Evolutionary conservation across 441 rosid species (phyloP).

Genomic region (Croton laevigatus): DNA sequence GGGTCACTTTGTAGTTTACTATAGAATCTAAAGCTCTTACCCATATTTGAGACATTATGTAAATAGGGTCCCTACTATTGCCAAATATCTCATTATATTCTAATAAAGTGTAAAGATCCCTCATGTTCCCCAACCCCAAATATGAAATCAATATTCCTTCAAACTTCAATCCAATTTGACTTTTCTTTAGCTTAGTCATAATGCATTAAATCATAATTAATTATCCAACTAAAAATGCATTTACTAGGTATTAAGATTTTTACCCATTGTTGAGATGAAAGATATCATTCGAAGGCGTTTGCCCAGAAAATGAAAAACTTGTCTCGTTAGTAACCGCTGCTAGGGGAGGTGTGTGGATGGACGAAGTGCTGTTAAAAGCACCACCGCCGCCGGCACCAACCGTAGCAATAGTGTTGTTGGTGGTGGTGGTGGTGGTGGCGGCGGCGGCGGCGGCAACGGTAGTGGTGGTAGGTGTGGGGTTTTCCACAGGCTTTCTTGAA

Average conservation of each 20-base stretch:
- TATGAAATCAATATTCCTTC: background rate
- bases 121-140: slow-evolving; percentile 3
- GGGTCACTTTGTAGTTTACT: slow-evolving; percentile 29
- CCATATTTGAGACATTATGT: slow-evolving; percentile 39
- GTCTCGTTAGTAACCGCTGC: slow-evolving; percentile 34
- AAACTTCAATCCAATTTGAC: background rate
- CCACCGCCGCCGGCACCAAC: slow-evolving; percentile 20
- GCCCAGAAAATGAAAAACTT: slow-evolving; percentile 43
- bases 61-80: slow-evolving; percentile 44
- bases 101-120: slow-evolving; percentile 9
- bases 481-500: slow-evolving; percentile 99
- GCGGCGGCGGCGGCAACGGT: slow-evolving; percentile 18
- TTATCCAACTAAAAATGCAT: too few relatives aligned
- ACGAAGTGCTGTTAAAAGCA: slow-evolving; percentile 20
- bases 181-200: too few relatives aligned
- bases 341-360: slow-evolving; percentile 21
- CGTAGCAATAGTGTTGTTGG: slow-evolving; percentile 12
- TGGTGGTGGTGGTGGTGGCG: background rate
- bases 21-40: slow-evolving; percentile 43
- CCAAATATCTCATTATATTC: background rate
- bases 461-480: slow-evolving; percentile 47
- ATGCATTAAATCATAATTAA: too few relatives aligned
- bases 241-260: slow-evolving; percentile 13
- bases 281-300: slow-evolving; percentile 56
- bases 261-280: slow-evolving; percentile 65